Base-by-base conservation (phyloP, 2,329 filamentous ascomycete species). In the Meredithiella fracta region DNA sequence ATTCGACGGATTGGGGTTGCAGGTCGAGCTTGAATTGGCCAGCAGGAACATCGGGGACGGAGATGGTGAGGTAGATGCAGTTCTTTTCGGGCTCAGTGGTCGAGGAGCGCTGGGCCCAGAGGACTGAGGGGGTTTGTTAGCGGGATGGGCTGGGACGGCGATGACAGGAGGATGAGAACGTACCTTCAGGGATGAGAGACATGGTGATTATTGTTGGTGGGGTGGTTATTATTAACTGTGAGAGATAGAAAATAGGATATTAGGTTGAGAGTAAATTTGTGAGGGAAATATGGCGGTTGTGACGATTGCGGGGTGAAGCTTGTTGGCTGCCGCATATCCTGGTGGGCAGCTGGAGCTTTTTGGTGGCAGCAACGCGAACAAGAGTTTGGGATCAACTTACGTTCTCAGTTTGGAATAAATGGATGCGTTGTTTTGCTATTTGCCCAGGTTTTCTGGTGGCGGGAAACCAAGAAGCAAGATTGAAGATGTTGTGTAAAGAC, bases 21-120 rank as follows among this genome's bases (percentile, higher is more conserved):
- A 97, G 73, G 63, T 94, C 85, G 62, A 97, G 80, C 74, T 89
- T 85, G 63, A 94, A 73, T 65, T 83, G 82, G 50, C 78, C 74
- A 64, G 80, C 75, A 63, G 85, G 74, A 47, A 96, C 85, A 68
- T 98, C 92, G 63, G 90, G 80, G 53, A 90, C 89, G 65, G 80
- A 79, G 73, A 98, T 87, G 67, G 87, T 94, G 63, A 98, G 79
- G 76, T 89, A 94, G 77, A 98, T 74, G 74, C 88, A 86, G 79
- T 98, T 98, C 77, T 90, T 94, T 69, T 83, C 78, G 57, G 85
- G 69, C 56, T 96, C 90, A 63, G 75, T 75, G 64, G 71, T 74
- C 66, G 83, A 92, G 50, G 91, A 97, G 76, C 92, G 90, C 77
- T 98, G 92, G 62, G 92, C 91, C 92, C 92, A 98, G 71, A 89